Conservation (phyloP, 1,284 basidiomycete genomes). For the Fistulinella cinereoalba region DNA sequence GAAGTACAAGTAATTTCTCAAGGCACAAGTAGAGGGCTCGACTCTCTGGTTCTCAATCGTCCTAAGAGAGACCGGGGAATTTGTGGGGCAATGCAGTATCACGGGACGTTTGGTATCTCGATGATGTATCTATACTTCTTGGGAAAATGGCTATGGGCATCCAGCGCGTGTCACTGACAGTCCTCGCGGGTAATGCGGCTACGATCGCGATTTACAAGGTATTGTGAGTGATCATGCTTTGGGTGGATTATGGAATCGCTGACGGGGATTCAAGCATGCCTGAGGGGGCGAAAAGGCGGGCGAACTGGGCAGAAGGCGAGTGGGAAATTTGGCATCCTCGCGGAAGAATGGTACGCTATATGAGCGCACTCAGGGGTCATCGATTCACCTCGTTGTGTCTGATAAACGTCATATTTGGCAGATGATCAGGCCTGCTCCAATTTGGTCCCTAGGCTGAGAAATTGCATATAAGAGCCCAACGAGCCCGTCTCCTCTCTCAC, state of each 20-base stretch:
- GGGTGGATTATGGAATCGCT: background rate
- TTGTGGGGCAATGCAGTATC: slow-evolving; percentile 35
- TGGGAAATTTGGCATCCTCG: slow-evolving; percentile 21
- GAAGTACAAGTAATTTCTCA: slow-evolving; percentile 25
- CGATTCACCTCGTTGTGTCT: background rate
- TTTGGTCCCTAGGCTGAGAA: background rate
- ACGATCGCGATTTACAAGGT: slow-evolving; percentile 36
- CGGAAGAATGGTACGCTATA: slow-evolving; percentile 14
- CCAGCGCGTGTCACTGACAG: slow-evolving; percentile 34
- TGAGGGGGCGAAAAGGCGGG: slow-evolving; percentile 19
- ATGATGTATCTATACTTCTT: slow-evolving; percentile 19
- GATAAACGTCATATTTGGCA: background rate
- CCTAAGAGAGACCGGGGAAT: slow-evolving; percentile 19
- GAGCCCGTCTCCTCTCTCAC: background rate
- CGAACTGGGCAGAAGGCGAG: slow-evolving; percentile 16
- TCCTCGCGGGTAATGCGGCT: slow-evolving; percentile 29
- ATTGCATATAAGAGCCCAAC: slow-evolving; percentile 6
- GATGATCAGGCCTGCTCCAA: background rate
- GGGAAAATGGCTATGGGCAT: slow-evolving; percentile 27
- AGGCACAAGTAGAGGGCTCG: slow-evolving; percentile 23
- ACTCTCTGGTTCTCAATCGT: slow-evolving; percentile 32
- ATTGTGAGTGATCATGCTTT: slow-evolving; percentile 25
- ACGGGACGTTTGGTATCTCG: slow-evolving; percentile 19
- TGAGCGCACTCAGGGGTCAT: slow-evolving; percentile 1
- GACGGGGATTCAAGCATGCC: slow-evolving; percentile 11